Percentiles rank a stretch among this genome's conserved stretches.
Conservation (phyloP, 768 basidiomycete genomes). For the Trametes punicea region DNA sequence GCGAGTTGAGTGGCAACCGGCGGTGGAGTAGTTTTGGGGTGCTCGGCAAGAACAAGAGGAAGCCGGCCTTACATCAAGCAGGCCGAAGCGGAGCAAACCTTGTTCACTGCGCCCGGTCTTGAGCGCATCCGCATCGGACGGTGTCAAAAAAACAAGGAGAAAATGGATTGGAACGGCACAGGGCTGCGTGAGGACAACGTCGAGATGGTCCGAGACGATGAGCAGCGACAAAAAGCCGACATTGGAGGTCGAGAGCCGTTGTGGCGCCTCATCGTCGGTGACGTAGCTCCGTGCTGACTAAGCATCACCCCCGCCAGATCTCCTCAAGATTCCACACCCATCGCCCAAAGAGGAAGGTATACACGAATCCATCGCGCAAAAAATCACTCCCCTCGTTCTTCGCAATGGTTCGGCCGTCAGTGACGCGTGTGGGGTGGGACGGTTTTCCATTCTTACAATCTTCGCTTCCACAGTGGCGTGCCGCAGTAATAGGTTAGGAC, state of each 20-base stretch:
- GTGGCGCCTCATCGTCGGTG: not conserved
- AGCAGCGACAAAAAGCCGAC: conserved; percentile 5
- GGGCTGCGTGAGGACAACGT: not conserved
- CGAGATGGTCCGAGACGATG: not conserved
- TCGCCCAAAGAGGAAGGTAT: conserved; percentile 12
- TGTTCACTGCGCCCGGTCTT: not conserved
- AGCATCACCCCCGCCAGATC: not conserved
- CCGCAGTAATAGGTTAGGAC: conserved; percentile 10
- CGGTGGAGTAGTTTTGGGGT: conserved; percentile 21
- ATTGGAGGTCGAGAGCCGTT: not conserved
- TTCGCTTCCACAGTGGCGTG: not conserved
- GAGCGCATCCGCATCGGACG: not conserved
- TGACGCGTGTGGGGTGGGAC: not conserved
- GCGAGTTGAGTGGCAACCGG: conserved; percentile 5
- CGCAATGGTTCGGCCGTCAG: conserved; percentile 4
- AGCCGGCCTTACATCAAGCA: conserved; percentile 9
- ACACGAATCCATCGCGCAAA: conserved; percentile 6
- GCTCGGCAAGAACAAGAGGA: conserved; percentile 19
- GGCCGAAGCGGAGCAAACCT: conserved; percentile 7
- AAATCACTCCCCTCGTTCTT: conserved; percentile 17
- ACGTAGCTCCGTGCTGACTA: conserved; percentile 7
- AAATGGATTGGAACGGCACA: not conserved
- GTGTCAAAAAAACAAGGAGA: too few species aligned
- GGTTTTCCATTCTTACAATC: conserved; percentile 11
- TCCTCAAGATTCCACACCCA: conserved; percentile 8